Conservation (phyloP, 2,329 filamentous ascomycete species). For the Periconia macrospinosa region DNA sequence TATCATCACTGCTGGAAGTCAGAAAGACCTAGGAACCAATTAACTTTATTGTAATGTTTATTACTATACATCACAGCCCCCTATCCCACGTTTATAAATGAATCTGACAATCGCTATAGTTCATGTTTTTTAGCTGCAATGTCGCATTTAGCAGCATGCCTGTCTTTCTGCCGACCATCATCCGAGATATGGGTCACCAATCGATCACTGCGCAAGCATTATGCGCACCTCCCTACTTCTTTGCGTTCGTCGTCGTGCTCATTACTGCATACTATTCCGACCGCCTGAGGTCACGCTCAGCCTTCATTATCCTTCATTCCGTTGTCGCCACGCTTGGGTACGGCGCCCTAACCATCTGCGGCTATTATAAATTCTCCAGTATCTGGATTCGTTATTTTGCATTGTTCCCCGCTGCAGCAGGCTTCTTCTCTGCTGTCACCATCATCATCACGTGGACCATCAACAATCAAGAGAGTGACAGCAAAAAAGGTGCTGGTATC, state of each 20-base stretch:
- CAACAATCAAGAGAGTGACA: slow-evolving; percentile 76
- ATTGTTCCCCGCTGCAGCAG: slow-evolving; percentile 75
- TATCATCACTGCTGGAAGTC: background rate
- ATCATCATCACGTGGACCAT: slow-evolving; percentile 86
- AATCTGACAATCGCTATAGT: slow-evolving; percentile 13
- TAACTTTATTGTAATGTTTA: background rate
- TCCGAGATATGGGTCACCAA: slow-evolving; percentile 74
- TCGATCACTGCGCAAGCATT: slow-evolving; percentile 72
- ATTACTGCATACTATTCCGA: slow-evolving; percentile 74
- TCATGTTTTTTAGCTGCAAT: slow-evolving; percentile 87
- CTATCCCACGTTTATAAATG: background rate
- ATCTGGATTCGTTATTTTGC: slow-evolving; percentile 65
- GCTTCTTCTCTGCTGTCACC: slow-evolving; percentile 85
- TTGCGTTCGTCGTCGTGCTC: slow-evolving; percentile 73
- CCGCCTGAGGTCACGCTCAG: slow-evolving; percentile 61
- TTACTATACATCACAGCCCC: background rate
- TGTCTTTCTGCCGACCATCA: slow-evolving; percentile 82
- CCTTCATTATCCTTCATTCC: slow-evolving; percentile 70
- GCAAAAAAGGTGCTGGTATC: slow-evolving; percentile 73
- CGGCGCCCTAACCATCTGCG: slow-evolving; percentile 62
- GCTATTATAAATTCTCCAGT: slow-evolving; percentile 42
- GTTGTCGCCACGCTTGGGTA: slow-evolving; percentile 66
- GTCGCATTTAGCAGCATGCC: slow-evolving; percentile 86
- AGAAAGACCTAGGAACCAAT: too few species aligned
- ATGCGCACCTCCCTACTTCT: slow-evolving; percentile 77